Percentiles rank a stretch among this genome's conserved stretches.
phyloP scores from a whole-genome alignment of 805 yeast species.

The Cyberlindnera euphorbiiphila region DNA sequence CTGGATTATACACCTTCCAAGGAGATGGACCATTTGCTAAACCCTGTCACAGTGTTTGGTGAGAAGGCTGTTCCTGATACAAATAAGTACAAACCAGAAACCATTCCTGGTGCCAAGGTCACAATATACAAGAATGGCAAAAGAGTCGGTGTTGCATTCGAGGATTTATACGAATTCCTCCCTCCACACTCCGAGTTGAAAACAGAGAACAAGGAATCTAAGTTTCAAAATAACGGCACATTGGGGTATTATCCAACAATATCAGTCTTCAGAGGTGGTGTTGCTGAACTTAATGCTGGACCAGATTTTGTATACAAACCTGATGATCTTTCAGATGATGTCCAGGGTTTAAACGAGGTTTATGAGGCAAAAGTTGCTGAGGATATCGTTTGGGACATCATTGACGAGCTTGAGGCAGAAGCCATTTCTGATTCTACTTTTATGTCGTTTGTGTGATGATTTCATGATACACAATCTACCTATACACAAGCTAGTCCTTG shows the following conservation, averaged over 20 bases:
- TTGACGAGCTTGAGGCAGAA: constrained; percentile 77
- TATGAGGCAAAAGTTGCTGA: constrained; percentile 72
- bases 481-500: no score
- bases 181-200: constrained; percentile 70
- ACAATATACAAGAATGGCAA: constrained; percentile 76
- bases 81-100: constrained; percentile 43
- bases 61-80: constrained; percentile 58
- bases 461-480: no score
- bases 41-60: constrained; percentile 69
- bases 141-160: constrained; percentile 59
- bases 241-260: constrained; percentile 91
- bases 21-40: constrained; percentile 67
- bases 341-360: constrained; percentile 53
- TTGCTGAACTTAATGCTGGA: constrained; percentile 66
- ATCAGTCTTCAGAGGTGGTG: constrained; percentile 77
- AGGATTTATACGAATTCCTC: constrained; percentile 64
- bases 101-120: constrained; percentile 54
- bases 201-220: constrained; percentile 33
- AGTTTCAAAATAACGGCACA: constrained; percentile 69
- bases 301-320: constrained; percentile 54
- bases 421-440: constrained; percentile 35
- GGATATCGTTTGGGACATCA: constrained; percentile 75
- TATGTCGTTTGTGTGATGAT: constrained; percentile 1
- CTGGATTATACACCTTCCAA: constrained; percentile 71
- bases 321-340: constrained; percentile 29